These are phyloP conservation scores for Cinchona pubescens DNA, from an alignment of 257 asterid genomes.

Conservation along the genomic window DNA sequence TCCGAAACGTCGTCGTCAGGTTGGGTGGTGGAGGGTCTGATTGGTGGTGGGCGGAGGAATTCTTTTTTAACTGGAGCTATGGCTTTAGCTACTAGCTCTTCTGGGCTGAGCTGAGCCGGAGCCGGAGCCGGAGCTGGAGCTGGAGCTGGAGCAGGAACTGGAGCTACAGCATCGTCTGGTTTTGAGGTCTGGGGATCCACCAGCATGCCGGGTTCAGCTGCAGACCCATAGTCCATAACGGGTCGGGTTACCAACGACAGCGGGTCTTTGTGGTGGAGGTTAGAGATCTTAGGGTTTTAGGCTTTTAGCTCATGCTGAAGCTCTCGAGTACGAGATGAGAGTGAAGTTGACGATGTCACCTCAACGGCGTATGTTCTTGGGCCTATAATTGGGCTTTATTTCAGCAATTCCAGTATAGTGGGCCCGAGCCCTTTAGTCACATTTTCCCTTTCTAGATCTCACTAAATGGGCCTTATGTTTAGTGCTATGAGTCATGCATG, in stretches of 20 bases:
- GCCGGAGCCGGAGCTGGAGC: background rate
- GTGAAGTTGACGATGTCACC: background rate
- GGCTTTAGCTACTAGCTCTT: constrained; percentile 77
- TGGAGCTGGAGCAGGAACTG: too few species aligned
- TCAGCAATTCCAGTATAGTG: background rate
- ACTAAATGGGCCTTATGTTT: too few species aligned
- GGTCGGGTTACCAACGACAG: constrained; percentile 37
- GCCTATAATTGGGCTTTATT: background rate
- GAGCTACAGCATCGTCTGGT: constrained; percentile 1
- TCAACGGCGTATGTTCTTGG: background rate
- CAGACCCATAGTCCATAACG: constrained; percentile 38
- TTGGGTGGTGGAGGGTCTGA: constrained; percentile 13
- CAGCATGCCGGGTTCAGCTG: constrained; percentile 2
- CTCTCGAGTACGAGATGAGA: background rate
- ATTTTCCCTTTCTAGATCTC: too few species aligned
- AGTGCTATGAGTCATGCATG: too few species aligned
- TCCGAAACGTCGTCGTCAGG: constrained; percentile 29
- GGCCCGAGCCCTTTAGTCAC: background rate
- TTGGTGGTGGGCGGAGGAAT: constrained; percentile 70
- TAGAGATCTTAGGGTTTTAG: constrained; percentile 6
- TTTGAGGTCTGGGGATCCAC: constrained; percentile 17
- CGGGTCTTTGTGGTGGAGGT: constrained; percentile 15
- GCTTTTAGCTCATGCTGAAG: background rate
- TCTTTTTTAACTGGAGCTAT: constrained; percentile 78
- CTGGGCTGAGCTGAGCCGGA: constrained; percentile 29